Evolutionary conservation across 192 early-diverging fungal genomes (phyloP).

Genomic region (Piromyces finnis): DNA sequence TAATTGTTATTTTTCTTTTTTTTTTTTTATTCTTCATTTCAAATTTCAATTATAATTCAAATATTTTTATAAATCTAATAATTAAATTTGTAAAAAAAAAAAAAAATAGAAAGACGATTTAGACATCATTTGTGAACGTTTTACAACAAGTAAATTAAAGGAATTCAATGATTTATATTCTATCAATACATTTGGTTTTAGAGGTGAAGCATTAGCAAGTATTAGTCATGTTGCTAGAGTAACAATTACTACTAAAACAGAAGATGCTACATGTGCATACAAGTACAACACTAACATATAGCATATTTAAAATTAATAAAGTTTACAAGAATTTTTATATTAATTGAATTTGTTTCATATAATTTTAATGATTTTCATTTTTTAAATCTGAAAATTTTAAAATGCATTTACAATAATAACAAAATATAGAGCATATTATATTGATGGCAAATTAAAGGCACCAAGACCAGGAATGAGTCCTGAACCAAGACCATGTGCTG

Average conservation of each 20-base stretch:
- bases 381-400: too few species aligned
- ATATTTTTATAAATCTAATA: too few species aligned
- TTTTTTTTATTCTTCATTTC: too few species aligned
- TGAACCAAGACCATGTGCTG: constrained; percentile 85
- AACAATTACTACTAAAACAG: constrained; percentile 62
- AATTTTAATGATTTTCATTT: not conserved
- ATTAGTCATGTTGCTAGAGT: constrained; percentile 90
- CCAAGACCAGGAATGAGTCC: constrained; percentile 46
- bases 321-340: constrained; percentile 1
- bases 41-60: too few species aligned
- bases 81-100: too few species aligned
- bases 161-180: constrained; percentile 65
- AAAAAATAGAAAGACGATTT: constrained; percentile 57
- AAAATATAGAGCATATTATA: constrained; percentile 49
- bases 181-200: constrained; percentile 87
- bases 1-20: too few species aligned
- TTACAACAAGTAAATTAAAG: constrained; percentile 83
- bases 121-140: constrained; percentile 78
- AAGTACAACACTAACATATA: constrained; percentile 10
- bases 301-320: too few species aligned
- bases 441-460: constrained; percentile 70
- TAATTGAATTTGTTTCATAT: not conserved
- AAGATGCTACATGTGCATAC: constrained; percentile 55
- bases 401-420: too few species aligned
- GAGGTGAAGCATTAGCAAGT: constrained; percentile 92